Conservation (phyloP, 2,329 filamentous ascomycete genomes). For the Xylaria sp. region DNA sequence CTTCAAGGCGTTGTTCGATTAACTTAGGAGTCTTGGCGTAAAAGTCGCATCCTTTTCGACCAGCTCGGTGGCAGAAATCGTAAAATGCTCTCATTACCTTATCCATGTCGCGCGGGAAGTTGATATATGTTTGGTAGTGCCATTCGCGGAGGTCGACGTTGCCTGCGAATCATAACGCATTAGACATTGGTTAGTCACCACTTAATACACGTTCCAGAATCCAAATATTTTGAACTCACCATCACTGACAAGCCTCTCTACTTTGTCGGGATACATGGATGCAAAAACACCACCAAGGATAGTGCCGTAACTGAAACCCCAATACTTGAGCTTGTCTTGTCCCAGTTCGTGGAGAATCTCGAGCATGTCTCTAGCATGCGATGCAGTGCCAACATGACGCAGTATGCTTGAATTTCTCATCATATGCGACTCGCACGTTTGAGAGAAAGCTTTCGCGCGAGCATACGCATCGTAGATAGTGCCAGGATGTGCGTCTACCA, state of each 20-base stretch:
- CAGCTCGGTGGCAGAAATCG: conserved; percentile 62
- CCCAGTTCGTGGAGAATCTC: conserved; percentile 57
- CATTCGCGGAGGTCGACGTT: conserved; percentile 66
- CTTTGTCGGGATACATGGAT: conserved; percentile 60
- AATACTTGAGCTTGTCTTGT: conserved; percentile 58
- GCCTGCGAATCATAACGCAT: conserved; percentile 40
- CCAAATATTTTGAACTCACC: conserved; percentile 48
- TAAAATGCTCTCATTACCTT: conserved; percentile 64
- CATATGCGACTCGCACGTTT: conserved; percentile 55
- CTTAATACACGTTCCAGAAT: not conserved
- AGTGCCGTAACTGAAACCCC: conserved; percentile 65
- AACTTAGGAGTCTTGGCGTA: conserved; percentile 50
- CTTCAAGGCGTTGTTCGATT: conserved; percentile 53
- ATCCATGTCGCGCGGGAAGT: conserved; percentile 65
- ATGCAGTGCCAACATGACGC: conserved; percentile 55
- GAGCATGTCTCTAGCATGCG: conserved; percentile 59
- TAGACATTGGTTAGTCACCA: not conserved
- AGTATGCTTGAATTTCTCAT: conserved; percentile 50
- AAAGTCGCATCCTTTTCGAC: conserved; percentile 59
- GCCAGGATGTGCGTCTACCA: conserved; percentile 59
- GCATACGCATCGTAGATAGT: conserved; percentile 58
- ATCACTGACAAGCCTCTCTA: conserved; percentile 62
- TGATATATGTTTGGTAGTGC: conserved; percentile 57
- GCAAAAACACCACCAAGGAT: conserved; percentile 63
- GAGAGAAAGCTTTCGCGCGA: conserved; percentile 54